phyloP scores from a whole-genome alignment of 2,329 filamentous ascomycete genomes.

The Lecanoromycetidae sp. region DNA sequence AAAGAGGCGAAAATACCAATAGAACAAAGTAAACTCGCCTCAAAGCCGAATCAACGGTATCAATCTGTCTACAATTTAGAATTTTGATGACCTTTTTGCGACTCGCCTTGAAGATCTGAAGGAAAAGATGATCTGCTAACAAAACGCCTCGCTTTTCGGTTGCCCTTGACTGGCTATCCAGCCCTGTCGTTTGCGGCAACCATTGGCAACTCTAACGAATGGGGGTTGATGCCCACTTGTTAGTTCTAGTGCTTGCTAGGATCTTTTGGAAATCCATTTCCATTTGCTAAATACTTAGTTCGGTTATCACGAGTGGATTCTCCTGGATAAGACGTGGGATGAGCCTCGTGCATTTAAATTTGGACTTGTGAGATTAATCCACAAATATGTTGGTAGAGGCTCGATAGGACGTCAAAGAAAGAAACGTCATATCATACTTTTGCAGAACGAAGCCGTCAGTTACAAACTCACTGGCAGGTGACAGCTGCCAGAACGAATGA shows the following conservation, averaged over 20 bases:
- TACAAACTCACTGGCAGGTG: constrained; percentile 15
- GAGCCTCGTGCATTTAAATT: constrained; percentile 8
- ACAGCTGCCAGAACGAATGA: constrained; percentile 10
- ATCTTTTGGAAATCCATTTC: background rate
- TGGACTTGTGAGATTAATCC: constrained; percentile 2
- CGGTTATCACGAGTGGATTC: constrained; percentile 9
- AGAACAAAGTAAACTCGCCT: too few relatives aligned
- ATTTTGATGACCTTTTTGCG: background rate
- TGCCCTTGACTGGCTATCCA: constrained; percentile 6
- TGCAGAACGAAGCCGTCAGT: too few relatives aligned
- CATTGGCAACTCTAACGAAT: constrained; percentile 9
- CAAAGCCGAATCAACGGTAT: too few relatives aligned
- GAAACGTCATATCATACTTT: too few relatives aligned
- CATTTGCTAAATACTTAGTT: constrained; percentile 5
- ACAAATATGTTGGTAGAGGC: background rate
- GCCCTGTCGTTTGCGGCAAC: constrained; percentile 10
- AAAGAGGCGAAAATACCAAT: background rate
- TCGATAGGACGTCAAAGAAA: constrained; percentile 1
- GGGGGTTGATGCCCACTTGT: constrained; percentile 4
- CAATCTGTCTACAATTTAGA: too few relatives aligned
- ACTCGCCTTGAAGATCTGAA: constrained; percentile 12
- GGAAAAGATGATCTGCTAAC: constrained; percentile 5
- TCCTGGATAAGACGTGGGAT: constrained; percentile 13
- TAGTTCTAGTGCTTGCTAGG: constrained; percentile 11
- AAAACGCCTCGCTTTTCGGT: too few relatives aligned